These are phyloP conservation scores for Ceratonia siliqua DNA, from an alignment of 306 rosid species.

Conservation along the genomic window DNA sequence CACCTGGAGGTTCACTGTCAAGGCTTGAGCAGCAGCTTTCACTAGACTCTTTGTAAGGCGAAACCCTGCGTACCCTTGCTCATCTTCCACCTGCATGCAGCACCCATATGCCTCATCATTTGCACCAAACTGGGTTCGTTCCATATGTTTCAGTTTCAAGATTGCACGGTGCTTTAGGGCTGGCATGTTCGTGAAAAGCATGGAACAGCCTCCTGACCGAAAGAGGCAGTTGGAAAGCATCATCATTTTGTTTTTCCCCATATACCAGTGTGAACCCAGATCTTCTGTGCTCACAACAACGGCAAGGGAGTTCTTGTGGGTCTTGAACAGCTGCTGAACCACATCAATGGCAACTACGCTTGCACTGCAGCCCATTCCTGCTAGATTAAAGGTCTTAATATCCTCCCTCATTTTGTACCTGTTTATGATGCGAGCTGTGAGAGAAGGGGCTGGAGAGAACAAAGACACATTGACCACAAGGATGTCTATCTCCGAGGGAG, in stretches of 20 bases:
- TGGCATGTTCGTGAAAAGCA: slow-evolving; percentile 71
- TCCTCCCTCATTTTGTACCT: slow-evolving; percentile 79
- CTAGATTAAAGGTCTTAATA: slow-evolving; percentile 61
- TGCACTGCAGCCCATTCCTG: slow-evolving; percentile 95
- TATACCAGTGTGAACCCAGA: slow-evolving; percentile 76
- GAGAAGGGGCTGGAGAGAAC: slow-evolving; percentile 76
- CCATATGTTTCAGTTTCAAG: slow-evolving; percentile 60
- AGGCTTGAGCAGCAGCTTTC: slow-evolving; percentile 65
- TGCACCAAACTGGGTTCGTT: slow-evolving; percentile 70
- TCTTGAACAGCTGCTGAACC: slow-evolving; percentile 66
- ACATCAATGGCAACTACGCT: slow-evolving; percentile 73
- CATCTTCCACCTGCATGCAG: slow-evolving; percentile 77
- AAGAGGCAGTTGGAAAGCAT: slow-evolving; percentile 82
- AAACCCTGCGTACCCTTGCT: slow-evolving; percentile 63
- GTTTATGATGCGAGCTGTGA: slow-evolving; percentile 67
- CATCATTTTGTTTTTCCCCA: slow-evolving; percentile 69
- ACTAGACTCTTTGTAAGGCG: slow-evolving; percentile 66
- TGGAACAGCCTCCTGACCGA: slow-evolving; percentile 74
- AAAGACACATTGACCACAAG: slow-evolving; percentile 82
- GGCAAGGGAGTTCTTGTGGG: slow-evolving; percentile 46
- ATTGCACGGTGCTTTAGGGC: slow-evolving; percentile 48
- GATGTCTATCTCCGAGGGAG: slow-evolving; percentile 65
- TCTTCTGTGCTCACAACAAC: slow-evolving; percentile 83
- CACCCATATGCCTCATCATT: slow-evolving; percentile 75
- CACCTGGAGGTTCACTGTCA: slow-evolving; percentile 55